Conservation (phyloP, 805 yeast genomes). For the Wickerhamiella sergipiensis region DNA sequence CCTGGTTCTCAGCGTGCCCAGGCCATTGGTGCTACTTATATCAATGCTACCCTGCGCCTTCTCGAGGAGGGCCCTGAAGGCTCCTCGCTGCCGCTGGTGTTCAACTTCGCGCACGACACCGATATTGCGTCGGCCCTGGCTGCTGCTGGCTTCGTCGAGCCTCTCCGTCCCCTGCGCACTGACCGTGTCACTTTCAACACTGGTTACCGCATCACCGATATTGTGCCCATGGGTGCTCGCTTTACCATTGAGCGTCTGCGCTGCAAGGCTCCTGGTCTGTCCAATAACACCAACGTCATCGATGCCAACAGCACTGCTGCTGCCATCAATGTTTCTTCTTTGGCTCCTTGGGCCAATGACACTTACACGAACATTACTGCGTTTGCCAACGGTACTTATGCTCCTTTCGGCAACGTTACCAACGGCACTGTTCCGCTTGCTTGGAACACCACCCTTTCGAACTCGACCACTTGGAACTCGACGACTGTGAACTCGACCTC, state of each 20-base stretch:
- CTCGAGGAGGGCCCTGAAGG: conserved; percentile 27
- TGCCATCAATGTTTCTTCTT: conserved; percentile 1
- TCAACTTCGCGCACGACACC: conserved; percentile 42
- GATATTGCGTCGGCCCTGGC: conserved; percentile 36
- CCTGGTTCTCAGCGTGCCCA: conserved; percentile 33
- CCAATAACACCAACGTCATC: conserved; percentile 1
- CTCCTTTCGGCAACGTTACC: conserved; percentile 5
- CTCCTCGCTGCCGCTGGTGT: conserved; percentile 25
- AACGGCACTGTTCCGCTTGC: not conserved
- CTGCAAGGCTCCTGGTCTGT: conserved; percentile 22
- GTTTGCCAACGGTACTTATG: conserved; percentile 4
- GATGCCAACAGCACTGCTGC: conserved; percentile 5
- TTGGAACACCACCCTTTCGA: not conserved
- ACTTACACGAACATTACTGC: conserved; percentile 5
- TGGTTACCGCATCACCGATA: conserved; percentile 32
- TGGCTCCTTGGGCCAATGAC: not conserved
- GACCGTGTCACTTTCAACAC: conserved; percentile 29
- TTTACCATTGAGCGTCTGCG: conserved; percentile 36
- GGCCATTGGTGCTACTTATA: conserved; percentile 32
- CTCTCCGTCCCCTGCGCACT: not conserved
- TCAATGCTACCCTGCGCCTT: conserved; percentile 34
- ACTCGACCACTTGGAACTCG: conserved; percentile 1
- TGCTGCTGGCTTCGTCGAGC: conserved; percentile 30
- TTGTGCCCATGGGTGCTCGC: conserved; percentile 45
- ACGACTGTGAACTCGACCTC: conserved; percentile 2